Base-by-base conservation (phyloP, 176 grass and related monocot genomes). In the Bolboschoenus planiculmis region DNA sequence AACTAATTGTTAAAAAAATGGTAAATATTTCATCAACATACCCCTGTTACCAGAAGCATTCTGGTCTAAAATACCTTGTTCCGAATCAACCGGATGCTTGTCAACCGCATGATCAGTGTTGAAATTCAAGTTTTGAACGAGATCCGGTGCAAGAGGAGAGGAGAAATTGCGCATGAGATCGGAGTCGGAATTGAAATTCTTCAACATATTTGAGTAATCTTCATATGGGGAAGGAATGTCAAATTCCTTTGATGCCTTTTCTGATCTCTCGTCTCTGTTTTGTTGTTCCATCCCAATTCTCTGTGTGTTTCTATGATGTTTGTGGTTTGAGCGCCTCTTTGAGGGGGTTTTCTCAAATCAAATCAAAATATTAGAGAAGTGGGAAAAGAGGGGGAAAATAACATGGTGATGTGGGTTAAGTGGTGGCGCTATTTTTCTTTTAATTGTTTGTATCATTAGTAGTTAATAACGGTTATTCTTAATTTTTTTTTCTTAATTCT, bases 171-270 rank as follows among this genome's bases (percentile, higher is more conserved):
- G 72, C 42, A 51, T 76, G 0, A 51, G 21, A 51, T 51, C 44
- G 5, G 44, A 51, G 5, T 76, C 42, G 13, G 72, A 3, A 29
- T 51, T 76, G 13, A 76, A 16, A 76, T 76, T 43, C 4, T 76
- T 50, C 44, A 76, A 50, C 72, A 76, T 76, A 30, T 76, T 76
- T 33, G 72, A 76, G 72, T 76, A 76, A 76, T 76, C 72, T 51
- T 76, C 72, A 6, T 76, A 76, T 51, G 72, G 72, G 1, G 72
- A 76, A 13, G 72, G 44, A 76, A 18, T 18, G 51, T 51, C 44
- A 23, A 51, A 76, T 31, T 76, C 72, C 43, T 31, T 29, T 76
- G 72, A 76, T 76, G 72, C 4, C 5, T 76, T 48, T 31, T 51
- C 72, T 31, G 72, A 51, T 76, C 20, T 10, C 5, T 76, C 0